Evolutionary conservation across 2,329 filamentous ascomycete genomes (phyloP), one percentile per base, ranked within the genome.

Genomic region (Epichloe gansuensis): DNA sequence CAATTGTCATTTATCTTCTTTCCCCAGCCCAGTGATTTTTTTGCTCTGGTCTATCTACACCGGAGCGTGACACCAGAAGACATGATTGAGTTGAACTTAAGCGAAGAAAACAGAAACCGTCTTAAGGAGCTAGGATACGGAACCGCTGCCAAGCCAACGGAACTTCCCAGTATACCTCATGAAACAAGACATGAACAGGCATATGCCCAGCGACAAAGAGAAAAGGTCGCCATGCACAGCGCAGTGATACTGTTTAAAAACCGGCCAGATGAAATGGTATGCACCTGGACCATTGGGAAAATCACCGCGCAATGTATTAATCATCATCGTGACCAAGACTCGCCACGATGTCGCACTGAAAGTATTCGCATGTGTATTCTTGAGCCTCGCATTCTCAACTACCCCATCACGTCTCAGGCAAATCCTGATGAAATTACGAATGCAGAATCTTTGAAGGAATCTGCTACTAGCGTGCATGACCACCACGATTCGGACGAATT

Each of bases 331-430:
- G n/a, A 37, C 5, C 11, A 35, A 56, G 55, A 47, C 41, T 50
- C 51, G 46, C 11, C 42, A 48, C 43, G 53, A 55, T 31, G 53
- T 51, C n/a, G 37, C 52, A 21, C 38, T 56, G 11, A 6, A 37
- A 41, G 44, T 55, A 17, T 46, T 54, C 3, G 48, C 48, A 17
- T 38, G 35, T 17, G 28, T 53, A n/a, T 44, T 25, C 17, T 4
- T 25, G 13, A 43, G 25, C 21, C 21, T 37, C 5, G 9, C 8
- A 44, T 17, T 25, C 15, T 28, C 37, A 9, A 42, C 34, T 6
- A 37, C 21, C 7, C 25, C 6, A 28, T 39, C 9, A 44, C 17
- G 15, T 21, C 28, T 28, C 42, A 31, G 38, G 7, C 35, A 12
- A 35, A 15, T n/a, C 17, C 9, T 8, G 17, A 15, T 25, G 17